Evolutionary conservation across 345 rosid species (phyloP).

Genomic region (Brassica rapa): DNA sequence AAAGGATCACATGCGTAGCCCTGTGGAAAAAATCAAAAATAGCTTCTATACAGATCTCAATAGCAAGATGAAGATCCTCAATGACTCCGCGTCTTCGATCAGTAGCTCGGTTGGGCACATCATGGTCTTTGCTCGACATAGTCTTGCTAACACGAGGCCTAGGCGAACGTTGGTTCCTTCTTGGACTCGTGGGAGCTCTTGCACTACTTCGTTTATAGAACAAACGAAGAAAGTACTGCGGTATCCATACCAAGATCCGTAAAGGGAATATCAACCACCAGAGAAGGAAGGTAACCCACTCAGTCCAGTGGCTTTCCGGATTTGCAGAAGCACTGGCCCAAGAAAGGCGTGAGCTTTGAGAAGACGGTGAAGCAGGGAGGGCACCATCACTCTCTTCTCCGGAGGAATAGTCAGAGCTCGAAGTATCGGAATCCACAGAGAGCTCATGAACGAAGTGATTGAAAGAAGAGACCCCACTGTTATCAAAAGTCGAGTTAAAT

Average conservation of each 20-base stretch:
- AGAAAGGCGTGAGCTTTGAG: slow-evolving; percentile 68
- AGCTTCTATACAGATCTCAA: slow-evolving; percentile 82
- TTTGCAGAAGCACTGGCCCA: slow-evolving; percentile 49
- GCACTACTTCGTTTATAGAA: slow-evolving; percentile 41
- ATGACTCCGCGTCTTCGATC: slow-evolving; percentile 95
- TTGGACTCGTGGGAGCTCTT: slow-evolving; percentile 39
- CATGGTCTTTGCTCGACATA: slow-evolving; percentile 59
- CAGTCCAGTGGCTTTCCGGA: slow-evolving; percentile 46
- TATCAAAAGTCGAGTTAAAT: slow-evolving; percentile 6
- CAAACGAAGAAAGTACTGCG: slow-evolving; percentile 46
- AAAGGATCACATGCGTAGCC: slow-evolving; percentile 69
- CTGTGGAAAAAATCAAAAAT: slow-evolving; percentile 79
- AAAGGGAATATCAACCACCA: slow-evolving; percentile 69
- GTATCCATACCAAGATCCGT: slow-evolving; percentile 58
- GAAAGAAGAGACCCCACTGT: slow-evolving; percentile 95
- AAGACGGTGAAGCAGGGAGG: slow-evolving; percentile 69
- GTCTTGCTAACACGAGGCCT: slow-evolving; percentile 46
- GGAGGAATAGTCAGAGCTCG: slow-evolving; percentile 72
- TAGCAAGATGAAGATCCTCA: slow-evolving; percentile 96
- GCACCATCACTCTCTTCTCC: slow-evolving; percentile 75
- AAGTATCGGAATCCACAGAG: slow-evolving; percentile 74
- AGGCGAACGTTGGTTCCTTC: slow-evolving; percentile 48
- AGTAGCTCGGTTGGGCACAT: slow-evolving; percentile 68
- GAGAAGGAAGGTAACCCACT: slow-evolving; percentile 55
- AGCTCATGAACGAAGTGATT: slow-evolving; percentile 88